Evolutionary conservation across 306 rosid species (phyloP), one percentile per base, ranked within the genome.

Genomic region (Vigna angularis): DNA sequence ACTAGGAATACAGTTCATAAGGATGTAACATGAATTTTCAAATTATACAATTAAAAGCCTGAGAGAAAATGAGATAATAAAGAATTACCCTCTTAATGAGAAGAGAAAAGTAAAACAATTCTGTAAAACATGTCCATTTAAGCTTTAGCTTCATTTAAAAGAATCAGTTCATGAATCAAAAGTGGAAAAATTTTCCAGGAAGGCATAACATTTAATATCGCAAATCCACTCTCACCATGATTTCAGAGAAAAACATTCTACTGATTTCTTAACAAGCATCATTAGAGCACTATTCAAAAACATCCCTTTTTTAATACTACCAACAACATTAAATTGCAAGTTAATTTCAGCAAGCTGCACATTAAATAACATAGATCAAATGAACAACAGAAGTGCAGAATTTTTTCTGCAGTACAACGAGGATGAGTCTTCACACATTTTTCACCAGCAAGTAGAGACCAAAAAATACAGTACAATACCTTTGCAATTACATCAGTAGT

Each of bases 401-500:
- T 28, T 40, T 40, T 40, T 62, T 51, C 36, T 7, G 16, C 51
- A 32, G 13, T 32, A 45, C 1, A 40, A 45, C 1, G 2, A 5
- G 10, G 2, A 57, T 18, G 62, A 44, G 38, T 4, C 9, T 44
- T 22, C 22, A 30, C 10, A 18, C 34, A 55, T 2, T 51, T 77
- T 34, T 22, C 9, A 40, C 15, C 1, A 26, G 40, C 66, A 68
- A 3, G 57, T 58, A 42, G 34, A 58, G 14, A 67, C 64, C 32
- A 67, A 34, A 47, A 22, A 38, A 30, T 13, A 72, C 58, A 76
- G 72, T 69, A 72, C 58, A 70, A 74, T 72, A 95, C 99, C 98
- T 95, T 95, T 50, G 99, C 99, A 76, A 95, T 95, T n/a, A 85
- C 95, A 79, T 95, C 98, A 71, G 98, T 93, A 0, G 98, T 92